Percentiles rank a stretch among this genome's conserved stretches.
phyloP scores from a whole-genome alignment of 2,329 filamentous ascomycete species.

The Colletotrichum costaricense region DNA sequence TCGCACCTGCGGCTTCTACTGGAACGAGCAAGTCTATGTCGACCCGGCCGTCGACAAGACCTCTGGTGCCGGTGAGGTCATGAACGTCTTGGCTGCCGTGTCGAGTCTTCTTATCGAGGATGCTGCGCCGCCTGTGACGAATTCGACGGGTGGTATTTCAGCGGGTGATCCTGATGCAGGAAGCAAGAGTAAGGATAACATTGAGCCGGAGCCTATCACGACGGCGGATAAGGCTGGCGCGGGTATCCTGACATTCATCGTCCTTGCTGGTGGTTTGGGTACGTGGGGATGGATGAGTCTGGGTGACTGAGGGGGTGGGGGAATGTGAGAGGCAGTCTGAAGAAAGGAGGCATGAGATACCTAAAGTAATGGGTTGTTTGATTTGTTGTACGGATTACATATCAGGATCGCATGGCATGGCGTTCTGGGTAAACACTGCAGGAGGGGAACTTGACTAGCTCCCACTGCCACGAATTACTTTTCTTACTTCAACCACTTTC shows the following conservation, averaged over 20 bases:
- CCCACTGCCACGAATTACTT: not conserved
- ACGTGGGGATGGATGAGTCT: slow-evolving; percentile 64
- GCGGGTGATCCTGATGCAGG: slow-evolving; percentile 55
- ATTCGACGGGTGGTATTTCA: slow-evolving; percentile 62
- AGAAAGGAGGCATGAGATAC: not conserved
- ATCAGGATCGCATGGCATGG: slow-evolving; percentile 34
- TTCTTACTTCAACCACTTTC: not conserved
- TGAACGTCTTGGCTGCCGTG: slow-evolving; percentile 68
- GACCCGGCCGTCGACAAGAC: slow-evolving; percentile 64
- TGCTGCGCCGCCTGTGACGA: slow-evolving; percentile 55
- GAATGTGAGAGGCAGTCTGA: not conserved
- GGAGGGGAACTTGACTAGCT: not conserved
- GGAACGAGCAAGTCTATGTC: slow-evolving; percentile 60
- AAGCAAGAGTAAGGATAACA: slow-evolving; percentile 44
- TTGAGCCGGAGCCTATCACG: slow-evolving; percentile 49
- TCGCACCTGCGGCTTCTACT: slow-evolving; percentile 73
- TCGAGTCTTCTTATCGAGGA: slow-evolving; percentile 59
- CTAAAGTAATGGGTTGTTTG: slow-evolving; percentile 1
- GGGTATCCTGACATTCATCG: slow-evolving; percentile 58
- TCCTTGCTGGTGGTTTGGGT: slow-evolving; percentile 53
- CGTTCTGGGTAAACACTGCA: slow-evolving; percentile 25
- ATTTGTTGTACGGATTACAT: slow-evolving; percentile 25
- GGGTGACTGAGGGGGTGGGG: not conserved
- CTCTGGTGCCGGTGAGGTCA: slow-evolving; percentile 67
- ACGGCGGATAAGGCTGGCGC: slow-evolving; percentile 60